Evolutionary conservation across 768 basidiomycete genomes (phyloP), one percentile per base, ranked within the genome.

Genomic region (Tricholoma sp.): DNA sequence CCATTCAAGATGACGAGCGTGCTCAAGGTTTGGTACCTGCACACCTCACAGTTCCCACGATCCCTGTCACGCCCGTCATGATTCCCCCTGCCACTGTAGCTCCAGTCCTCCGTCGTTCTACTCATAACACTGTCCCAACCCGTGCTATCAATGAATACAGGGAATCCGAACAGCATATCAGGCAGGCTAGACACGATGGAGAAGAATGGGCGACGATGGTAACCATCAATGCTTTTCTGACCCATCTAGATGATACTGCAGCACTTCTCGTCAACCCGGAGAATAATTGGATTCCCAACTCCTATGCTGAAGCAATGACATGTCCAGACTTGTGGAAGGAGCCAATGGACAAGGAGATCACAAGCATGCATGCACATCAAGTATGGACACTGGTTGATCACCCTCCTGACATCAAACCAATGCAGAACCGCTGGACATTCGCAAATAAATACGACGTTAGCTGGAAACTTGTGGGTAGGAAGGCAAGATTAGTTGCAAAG

Each of bases 391-490:
- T 39, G 53, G 72, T 10, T 50, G 4, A 55, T 55, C 42, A n/a
- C n/a, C n/a, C n/a, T n/a, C n/a, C n/a, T n/a, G n/a, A n/a, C n/a
- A n/a, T n/a, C n/a, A n/a, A n/a, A n/a, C n/a, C n/a, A n/a, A n/a
- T n/a, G n/a, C n/a, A n/a, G n/a, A n/a, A n/a, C n/a, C n/a, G n/a
- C n/a, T 66, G 66, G 66, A 60, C 65, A 10, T 74, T 63, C 56
- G 60, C 55, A 20, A 55, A 59, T 24, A 77, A 77, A 59, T 57
- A 59, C 24, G 65, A 75, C 47, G 59, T 56, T 3, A 44, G 63
- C 8, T 72, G 72, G 8, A 58, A 60, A 0, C 54, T 73, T 31
- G 52, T 54, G 0, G 58, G 64, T 10, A 59, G 68, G 58, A 76
- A 77, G 61, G 65, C 63, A 0, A 51, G 60, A 0, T 31, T 65